A percentile compares a stretch with the other conserved stretches of the same genome.
These are phyloP conservation scores for Lignosus rhinocerotis DNA, from an alignment of 1,284 basidiomycete species.

Conservation along the genomic window DNA sequence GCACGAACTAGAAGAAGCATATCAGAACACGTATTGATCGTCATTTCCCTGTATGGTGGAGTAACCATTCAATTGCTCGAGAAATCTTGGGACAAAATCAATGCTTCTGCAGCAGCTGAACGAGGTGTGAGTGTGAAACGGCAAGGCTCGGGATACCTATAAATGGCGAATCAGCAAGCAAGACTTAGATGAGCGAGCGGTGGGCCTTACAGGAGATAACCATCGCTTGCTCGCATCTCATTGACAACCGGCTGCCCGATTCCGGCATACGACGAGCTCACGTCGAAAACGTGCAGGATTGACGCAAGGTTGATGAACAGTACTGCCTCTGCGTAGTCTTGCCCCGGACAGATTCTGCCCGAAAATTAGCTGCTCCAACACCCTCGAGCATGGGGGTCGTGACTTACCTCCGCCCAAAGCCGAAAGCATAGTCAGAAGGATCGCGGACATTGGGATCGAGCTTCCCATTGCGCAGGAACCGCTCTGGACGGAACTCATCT, in stretches of 20 bases:
- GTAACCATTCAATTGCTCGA: background rate
- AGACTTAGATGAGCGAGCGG: background rate
- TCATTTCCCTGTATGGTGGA: background rate
- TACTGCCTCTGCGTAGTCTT: slow-evolving; percentile 16
- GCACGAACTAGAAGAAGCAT: background rate
- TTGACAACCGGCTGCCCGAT: slow-evolving; percentile 10
- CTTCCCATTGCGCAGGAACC: slow-evolving; percentile 24
- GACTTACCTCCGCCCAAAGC: slow-evolving; percentile 24
- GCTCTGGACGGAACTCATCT: slow-evolving; percentile 22
- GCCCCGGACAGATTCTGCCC: slow-evolving; percentile 17
- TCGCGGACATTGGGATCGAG: slow-evolving; percentile 13
- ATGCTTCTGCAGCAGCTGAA: slow-evolving; percentile 4
- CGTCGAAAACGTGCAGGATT: slow-evolving; percentile 15
- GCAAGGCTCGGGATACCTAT: slow-evolving; percentile 15
- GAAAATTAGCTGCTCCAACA: background rate
- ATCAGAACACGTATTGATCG: background rate
- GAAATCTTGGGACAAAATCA: slow-evolving; percentile 1
- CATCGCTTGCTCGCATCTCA: slow-evolving; percentile 11
- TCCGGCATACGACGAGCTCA: slow-evolving; percentile 11
- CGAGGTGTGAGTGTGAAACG: slow-evolving; percentile 15
- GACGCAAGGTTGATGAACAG: slow-evolving; percentile 22
- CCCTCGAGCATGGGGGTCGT: background rate
- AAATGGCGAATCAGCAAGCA: background rate
- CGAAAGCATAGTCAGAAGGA: slow-evolving; percentile 18
- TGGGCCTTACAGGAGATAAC: slow-evolving; percentile 4